Conservation (phyloP, 257 asterid species). For the Solanum medicagineum region DNA sequence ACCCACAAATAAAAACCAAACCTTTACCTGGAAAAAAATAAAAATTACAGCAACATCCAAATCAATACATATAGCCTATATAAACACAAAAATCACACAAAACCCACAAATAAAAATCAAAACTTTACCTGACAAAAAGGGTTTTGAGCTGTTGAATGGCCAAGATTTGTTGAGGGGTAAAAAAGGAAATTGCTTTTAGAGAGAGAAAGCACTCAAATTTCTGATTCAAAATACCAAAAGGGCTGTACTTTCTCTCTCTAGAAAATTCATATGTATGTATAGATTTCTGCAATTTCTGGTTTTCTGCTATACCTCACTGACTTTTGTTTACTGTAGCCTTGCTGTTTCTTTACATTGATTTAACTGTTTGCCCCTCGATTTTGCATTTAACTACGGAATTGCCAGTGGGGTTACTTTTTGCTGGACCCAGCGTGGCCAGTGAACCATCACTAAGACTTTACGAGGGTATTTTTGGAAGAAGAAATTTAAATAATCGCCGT, state of each 20-base stretch:
- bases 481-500: neutral
- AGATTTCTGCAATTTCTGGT: neutral
- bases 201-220: neutral
- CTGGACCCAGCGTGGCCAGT: neutral
- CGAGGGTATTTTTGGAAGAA: neutral
- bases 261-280: neutral
- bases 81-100: neutral
- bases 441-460: neutral
- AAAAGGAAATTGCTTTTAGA: neutral
- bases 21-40: neutral
- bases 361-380: conserved; percentile 11
- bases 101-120: neutral
- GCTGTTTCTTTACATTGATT: conserved; percentile 17
- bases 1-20: neutral
- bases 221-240: neutral
- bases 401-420: neutral
- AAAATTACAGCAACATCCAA: neutral
- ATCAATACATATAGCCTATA: neutral
- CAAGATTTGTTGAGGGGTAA: neutral
- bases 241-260: conserved; percentile 1
- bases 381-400: conserved; percentile 6
- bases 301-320: neutral
- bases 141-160: neutral
- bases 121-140: neutral
- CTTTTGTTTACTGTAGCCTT: conserved; percentile 10